phyloP scores from a whole-genome alignment of 1,284 basidiomycete species.

The Xanthoconium separans region DNA sequence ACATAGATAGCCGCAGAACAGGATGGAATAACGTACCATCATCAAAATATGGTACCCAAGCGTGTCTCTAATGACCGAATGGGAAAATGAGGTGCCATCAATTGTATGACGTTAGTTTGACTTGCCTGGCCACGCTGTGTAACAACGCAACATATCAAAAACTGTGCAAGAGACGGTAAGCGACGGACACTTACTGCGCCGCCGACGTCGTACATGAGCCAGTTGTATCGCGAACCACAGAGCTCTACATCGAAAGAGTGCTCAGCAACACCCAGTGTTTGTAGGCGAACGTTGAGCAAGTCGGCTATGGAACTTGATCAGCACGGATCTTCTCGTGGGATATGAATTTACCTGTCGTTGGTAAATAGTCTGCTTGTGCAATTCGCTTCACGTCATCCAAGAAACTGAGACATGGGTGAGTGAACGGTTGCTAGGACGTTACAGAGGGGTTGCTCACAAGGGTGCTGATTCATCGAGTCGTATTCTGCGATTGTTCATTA shows the following conservation, averaged over 20 bases:
- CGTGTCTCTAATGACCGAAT: conserved; percentile 53
- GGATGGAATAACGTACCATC: conserved; percentile 53
- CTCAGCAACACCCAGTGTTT: conserved; percentile 76
- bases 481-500: conserved; percentile 57
- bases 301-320: conserved; percentile 48
- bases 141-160: conserved; percentile 10
- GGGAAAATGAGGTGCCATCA: conserved; percentile 23
- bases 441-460: conserved; percentile 49
- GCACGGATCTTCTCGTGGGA: not conserved
- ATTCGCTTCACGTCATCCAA: conserved; percentile 64
- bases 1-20: not conserved
- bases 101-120: conserved; percentile 19
- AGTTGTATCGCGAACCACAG: conserved; percentile 60
- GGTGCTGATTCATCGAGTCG: conserved; percentile 72
- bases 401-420: conserved; percentile 50
- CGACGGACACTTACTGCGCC: conserved; percentile 57
- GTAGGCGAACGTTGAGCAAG: conserved; percentile 72
- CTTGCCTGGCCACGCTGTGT: conserved; percentile 53
- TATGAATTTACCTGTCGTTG: conserved; percentile 52
- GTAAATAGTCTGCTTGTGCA: conserved; percentile 64
- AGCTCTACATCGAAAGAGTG: conserved; percentile 68
- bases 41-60: conserved; percentile 81
- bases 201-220: conserved; percentile 79
- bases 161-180: not conserved
- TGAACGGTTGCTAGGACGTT: not conserved